Conservation (phyloP, 805 yeast genomes). For the Metschnikowia corniflorae region DNA sequence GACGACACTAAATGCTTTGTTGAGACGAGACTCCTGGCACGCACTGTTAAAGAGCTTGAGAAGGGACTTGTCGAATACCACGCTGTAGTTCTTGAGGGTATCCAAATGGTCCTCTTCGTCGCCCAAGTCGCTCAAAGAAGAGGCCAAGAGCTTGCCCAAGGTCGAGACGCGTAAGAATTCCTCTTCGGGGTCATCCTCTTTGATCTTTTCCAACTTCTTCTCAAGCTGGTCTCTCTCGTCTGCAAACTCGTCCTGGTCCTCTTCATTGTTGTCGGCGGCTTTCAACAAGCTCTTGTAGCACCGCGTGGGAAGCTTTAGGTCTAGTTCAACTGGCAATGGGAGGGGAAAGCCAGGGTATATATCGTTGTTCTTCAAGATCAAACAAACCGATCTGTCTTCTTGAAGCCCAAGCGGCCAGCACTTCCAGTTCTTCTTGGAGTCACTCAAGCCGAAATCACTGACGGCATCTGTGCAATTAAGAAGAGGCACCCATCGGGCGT, state of each 20-base stretch:
- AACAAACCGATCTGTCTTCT: slow-evolving; percentile 66
- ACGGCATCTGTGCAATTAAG: slow-evolving; percentile 52
- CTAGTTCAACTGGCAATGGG: slow-evolving; percentile 78
- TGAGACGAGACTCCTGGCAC: slow-evolving; percentile 61
- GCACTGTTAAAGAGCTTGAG: slow-evolving; percentile 70
- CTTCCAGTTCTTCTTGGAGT: slow-evolving; percentile 48
- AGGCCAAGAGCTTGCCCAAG: slow-evolving; percentile 59
- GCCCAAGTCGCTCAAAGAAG: slow-evolving; percentile 37
- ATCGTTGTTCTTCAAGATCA: slow-evolving; percentile 62
- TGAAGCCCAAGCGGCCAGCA: slow-evolving; percentile 88
- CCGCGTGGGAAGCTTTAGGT: slow-evolving; percentile 60
- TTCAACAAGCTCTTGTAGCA: slow-evolving; percentile 23
- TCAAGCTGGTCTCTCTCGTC: slow-evolving; percentile 16
- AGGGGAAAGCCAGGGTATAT: slow-evolving; percentile 80
- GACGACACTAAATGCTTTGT: slow-evolving; percentile 68
- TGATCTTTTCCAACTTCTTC: slow-evolving; percentile 11
- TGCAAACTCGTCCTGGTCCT: slow-evolving; percentile 19
- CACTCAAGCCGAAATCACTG: slow-evolving; percentile 48
- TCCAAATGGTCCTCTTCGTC: slow-evolving; percentile 44
- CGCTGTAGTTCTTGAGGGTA: slow-evolving; percentile 48
- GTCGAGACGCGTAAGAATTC: slow-evolving; percentile 56
- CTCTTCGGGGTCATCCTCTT: slow-evolving; percentile 53
- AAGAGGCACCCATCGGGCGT: slow-evolving; percentile 85
- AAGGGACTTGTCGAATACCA: slow-evolving; percentile 71
- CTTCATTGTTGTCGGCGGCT: slow-evolving; percentile 22